Conservation (phyloP, 2,329 filamentous ascomycete species). For the Ophiocordyceps camponoti-floridani region DNA sequence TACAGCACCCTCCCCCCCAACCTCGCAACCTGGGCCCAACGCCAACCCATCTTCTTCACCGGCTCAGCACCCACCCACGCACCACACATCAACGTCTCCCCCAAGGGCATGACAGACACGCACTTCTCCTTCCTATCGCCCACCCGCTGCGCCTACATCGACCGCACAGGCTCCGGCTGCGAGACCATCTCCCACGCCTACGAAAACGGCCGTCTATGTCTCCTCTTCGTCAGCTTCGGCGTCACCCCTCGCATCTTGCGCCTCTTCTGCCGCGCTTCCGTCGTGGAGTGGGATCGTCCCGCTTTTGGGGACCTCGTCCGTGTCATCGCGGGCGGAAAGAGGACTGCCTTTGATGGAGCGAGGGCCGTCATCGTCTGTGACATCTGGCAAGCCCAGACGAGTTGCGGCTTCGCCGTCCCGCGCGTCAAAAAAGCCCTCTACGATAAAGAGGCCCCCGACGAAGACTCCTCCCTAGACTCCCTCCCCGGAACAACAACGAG, state of each 20-base stretch:
- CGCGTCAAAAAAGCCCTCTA: conserved; percentile 24
- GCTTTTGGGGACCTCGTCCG: conserved; percentile 29
- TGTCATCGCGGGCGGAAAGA: conserved; percentile 17
- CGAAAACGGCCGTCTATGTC: conserved; percentile 57
- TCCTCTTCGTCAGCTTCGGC: conserved; percentile 57
- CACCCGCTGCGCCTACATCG: conserved; percentile 49
- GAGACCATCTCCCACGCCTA: conserved; percentile 63
- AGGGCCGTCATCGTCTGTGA: conserved; percentile 43
- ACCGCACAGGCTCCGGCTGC: conserved; percentile 56
- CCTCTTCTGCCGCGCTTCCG: conserved; percentile 39
- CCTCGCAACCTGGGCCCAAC: conserved; percentile 43
- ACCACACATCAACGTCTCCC: conserved; percentile 57
- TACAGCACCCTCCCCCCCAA: conserved; percentile 34
- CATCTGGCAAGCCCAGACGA: conserved; percentile 48
- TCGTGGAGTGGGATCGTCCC: conserved; percentile 40
- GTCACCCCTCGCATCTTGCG: conserved; percentile 41
- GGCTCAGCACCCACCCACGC: conserved; percentile 52
- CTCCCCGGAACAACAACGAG: not conserved
- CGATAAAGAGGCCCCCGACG: conserved; percentile 5
- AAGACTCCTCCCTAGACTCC: conserved; percentile 1
- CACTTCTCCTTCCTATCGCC: conserved; percentile 42
- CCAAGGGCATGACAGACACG: conserved; percentile 49
- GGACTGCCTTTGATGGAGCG: conserved; percentile 25
- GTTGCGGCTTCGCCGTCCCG: conserved; percentile 48
- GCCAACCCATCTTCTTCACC: conserved; percentile 59